Evolutionary conservation across 2,329 filamentous ascomycete species (phyloP), one percentile per base, ranked within the genome.

Genomic region (Microdochium bolleyi): DNA sequence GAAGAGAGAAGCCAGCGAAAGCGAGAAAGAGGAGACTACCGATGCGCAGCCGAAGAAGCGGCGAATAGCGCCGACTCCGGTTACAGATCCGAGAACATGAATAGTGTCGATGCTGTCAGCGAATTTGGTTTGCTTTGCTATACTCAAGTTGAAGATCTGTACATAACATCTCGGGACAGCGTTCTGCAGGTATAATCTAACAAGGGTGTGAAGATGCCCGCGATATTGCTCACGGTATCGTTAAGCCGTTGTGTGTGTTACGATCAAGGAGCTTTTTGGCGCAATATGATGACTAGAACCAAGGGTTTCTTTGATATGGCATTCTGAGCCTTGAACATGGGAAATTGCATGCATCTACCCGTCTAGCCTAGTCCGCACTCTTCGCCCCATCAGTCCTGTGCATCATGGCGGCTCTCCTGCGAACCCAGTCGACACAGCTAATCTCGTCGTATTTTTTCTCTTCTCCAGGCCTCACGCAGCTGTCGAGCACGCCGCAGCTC

Each of bases 61-160:
- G 60, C 76, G 86, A 49, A 83, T 90, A 60, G 86, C 85, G 3
- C 87, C 86, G 3, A 89, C 84, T 1, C 74, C 76, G 1, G 74
- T 88, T 11, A 66, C 63, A 34, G 64, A 64, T 30, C 21, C 60
- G 3, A 57, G 41, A 13, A 22, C 19, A 46, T 46, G 22, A 13
- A 7, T 19, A 8, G 14, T 4, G 13, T 19, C 16, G 37, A 14
- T 41, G 4, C 13, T 16, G 5, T 41, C 7, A 41, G 37, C 19
- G 19, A 16, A 41, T 41, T 16, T 34, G 9, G 30, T 34, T 34
- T 41, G 19, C 19, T 41, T 41, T 41, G 14, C 16, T 41, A 19
- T 41, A 7, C 7, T 19, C 13, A 41, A 19, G 11, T 14, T 11
- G 27, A 11, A 30, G 11, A 30, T 30, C 5, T 5, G 27, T 30